phyloP scores from a whole-genome alignment of 192 early-diverging fungal genomes.

The Anaeromyces robustus region DNA sequence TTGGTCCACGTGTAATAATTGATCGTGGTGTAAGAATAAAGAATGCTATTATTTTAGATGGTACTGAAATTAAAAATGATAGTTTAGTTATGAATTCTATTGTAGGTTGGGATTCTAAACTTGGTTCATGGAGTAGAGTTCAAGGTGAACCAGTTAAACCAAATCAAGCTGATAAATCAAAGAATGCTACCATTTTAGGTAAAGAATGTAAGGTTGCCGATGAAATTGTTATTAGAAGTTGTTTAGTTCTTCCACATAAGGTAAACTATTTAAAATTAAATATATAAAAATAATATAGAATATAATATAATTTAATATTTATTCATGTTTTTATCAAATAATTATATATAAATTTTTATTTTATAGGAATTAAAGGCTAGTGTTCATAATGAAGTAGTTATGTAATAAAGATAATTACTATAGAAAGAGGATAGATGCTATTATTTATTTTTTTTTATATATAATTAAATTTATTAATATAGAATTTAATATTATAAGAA shows the following conservation, averaged over 20 bases:
- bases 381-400: background rate
- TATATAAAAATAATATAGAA: too few relatives aligned
- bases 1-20: conserved; percentile 75
- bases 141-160: conserved; percentile 67
- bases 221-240: conserved; percentile 89
- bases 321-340: background rate
- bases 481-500: too few relatives aligned
- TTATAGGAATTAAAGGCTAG: background rate
- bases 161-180: conserved; percentile 40
- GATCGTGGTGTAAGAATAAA: conserved; percentile 85
- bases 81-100: conserved; percentile 74
- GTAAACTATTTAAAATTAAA: conserved; percentile 7
- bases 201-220: conserved; percentile 85
- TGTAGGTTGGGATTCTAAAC: conserved; percentile 83
- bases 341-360: background rate
- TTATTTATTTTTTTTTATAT: too few relatives aligned
- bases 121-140: conserved; percentile 85
- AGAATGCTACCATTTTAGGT: conserved; percentile 79
- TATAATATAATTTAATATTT: background rate
- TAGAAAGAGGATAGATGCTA: too few relatives aligned
- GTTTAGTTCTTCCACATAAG: conserved; percentile 95
- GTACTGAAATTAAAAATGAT: conserved; percentile 76
- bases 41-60: conserved; percentile 87
- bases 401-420: background rate
- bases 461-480: too few relatives aligned